Base-by-base conservation (phyloP, 139 green algal genomes). In the Chlorella ohadii region DNA sequence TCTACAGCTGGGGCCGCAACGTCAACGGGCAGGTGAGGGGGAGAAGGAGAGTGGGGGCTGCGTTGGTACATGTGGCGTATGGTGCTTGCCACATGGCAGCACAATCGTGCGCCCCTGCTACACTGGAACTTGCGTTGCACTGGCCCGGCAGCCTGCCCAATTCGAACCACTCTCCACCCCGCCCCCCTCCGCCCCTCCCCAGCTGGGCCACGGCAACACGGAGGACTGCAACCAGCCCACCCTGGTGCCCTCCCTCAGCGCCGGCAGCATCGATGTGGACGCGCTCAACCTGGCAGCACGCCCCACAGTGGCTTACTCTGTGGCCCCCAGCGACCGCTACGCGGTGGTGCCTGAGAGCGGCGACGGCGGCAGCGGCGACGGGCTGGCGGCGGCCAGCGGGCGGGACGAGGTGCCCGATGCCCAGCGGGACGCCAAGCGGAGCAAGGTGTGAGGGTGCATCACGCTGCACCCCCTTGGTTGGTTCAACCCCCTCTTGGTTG, bases 1-100 rank as follows among this genome's bases (percentile, higher is more conserved):
- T 96, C 36, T 98, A 86, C 79, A 88, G 85, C 47, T 98, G 96
- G 95, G 96, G 96, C 3, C 79, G 96, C 7, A 93, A 92, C 39
- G 92, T 93, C 36, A 97, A 95, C 34, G 96, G 95, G 0, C 96
- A 98, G 92, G 92, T 98, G 63, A 93, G 94, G 19, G 84, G 85
- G 15, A 85, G 71, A 81, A 81, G 87, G 92, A 56, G 36, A 83
- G 87, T 88, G 77, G 25, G 47, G 25, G 28, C n/a, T n/a, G n/a
- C n/a, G n/a, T n/a, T n/a, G n/a, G n/a, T n/a, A n/a, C n/a, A n/a
- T n/a, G n/a, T n/a, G n/a, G n/a, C n/a, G n/a, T n/a, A n/a, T n/a
- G n/a, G n/a, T n/a, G n/a, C n/a, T n/a, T n/a, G n/a, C n/a, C n/a
- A n/a, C n/a, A n/a, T n/a, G n/a, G n/a, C n/a, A n/a, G n/a, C n/a